These are phyloP conservation scores for Penicillium longicatenatum DNA, from an alignment of 495 filamentous ascomycete genomes.

Conservation along the genomic window DNA sequence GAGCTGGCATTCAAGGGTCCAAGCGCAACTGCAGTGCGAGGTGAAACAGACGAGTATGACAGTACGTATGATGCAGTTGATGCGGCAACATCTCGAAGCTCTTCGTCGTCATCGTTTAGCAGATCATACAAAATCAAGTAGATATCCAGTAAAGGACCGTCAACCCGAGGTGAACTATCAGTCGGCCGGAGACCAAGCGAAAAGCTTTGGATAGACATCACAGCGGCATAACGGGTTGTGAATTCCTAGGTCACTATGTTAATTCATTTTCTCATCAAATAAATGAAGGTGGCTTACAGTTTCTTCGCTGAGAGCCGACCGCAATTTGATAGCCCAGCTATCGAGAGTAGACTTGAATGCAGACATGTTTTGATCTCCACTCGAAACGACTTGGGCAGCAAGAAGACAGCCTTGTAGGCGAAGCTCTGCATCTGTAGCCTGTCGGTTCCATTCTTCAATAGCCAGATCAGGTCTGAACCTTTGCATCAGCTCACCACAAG, in stretches of 20 bases:
- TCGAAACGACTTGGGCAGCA: slow-evolving; percentile 51
- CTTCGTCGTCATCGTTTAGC: slow-evolving; percentile 90
- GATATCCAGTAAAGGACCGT: slow-evolving; percentile 40
- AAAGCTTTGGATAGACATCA: slow-evolving; percentile 41
- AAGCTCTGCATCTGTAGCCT: slow-evolving; percentile 45
- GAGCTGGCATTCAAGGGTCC: slow-evolving; percentile 51
- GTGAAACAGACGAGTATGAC: slow-evolving; percentile 38
- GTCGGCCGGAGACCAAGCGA: slow-evolving; percentile 29
- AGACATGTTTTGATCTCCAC: slow-evolving; percentile 8
- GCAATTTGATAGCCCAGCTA: slow-evolving; percentile 37
- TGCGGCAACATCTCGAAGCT: slow-evolving; percentile 71
- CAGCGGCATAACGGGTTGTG: slow-evolving; percentile 63
- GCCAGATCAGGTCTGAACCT: slow-evolving; percentile 27
- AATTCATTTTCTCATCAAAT: not conserved
- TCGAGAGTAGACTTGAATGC: slow-evolving; percentile 25
- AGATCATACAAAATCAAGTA: slow-evolving; percentile 60
- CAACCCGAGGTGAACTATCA: slow-evolving; percentile 27
- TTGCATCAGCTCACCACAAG: slow-evolving; percentile 28
- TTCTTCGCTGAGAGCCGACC: slow-evolving; percentile 44
- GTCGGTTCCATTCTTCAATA: slow-evolving; percentile 40
- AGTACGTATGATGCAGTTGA: slow-evolving; percentile 46
- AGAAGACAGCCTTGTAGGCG: slow-evolving; percentile 59
- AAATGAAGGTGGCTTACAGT: slow-evolving; percentile 32
- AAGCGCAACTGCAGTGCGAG: slow-evolving; percentile 31
- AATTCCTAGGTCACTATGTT: slow-evolving; percentile 53